Conservation (phyloP, 2,329 filamentous ascomycete genomes). For the Ophiostoma ulmi region DNA sequence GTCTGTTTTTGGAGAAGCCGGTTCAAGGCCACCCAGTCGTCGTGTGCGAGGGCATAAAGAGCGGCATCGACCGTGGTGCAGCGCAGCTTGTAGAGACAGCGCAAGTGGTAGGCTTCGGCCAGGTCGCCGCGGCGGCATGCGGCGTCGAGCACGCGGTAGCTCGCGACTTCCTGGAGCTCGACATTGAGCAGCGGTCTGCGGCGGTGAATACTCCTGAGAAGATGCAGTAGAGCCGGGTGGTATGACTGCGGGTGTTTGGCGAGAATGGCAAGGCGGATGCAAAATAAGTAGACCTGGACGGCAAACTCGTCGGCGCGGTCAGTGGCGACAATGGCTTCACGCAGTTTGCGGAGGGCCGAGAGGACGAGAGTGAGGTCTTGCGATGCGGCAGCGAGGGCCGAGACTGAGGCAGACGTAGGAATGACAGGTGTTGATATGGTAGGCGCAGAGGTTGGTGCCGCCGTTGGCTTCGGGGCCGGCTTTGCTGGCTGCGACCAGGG, state of each 20-base stretch:
- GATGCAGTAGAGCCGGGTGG: slow-evolving; percentile 75
- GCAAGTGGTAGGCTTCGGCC: slow-evolving; percentile 64
- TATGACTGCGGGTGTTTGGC: slow-evolving; percentile 82
- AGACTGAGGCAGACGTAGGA: slow-evolving; percentile 10
- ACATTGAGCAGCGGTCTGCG: slow-evolving; percentile 61
- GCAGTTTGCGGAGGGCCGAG: slow-evolving; percentile 80
- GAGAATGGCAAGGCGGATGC: slow-evolving; percentile 76
- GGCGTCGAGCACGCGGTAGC: slow-evolving; percentile 79
- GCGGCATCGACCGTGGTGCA: slow-evolving; percentile 66
- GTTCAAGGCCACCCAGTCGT: slow-evolving; percentile 79
- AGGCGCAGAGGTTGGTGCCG: background rate
- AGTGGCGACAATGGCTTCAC: slow-evolving; percentile 80
- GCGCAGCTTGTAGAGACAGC: slow-evolving; percentile 54
- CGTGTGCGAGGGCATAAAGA: slow-evolving; percentile 66
- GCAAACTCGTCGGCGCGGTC: slow-evolving; percentile 74
- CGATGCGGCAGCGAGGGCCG: slow-evolving; percentile 29
- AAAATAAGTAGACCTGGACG: slow-evolving; percentile 86
- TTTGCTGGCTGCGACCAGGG: background rate
- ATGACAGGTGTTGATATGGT: background rate
- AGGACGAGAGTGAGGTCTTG: slow-evolving; percentile 69
- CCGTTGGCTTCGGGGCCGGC: background rate
- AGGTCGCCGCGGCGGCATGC: slow-evolving; percentile 78
- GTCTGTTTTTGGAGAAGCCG: slow-evolving; percentile 45
- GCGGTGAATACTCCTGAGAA: slow-evolving; percentile 67
- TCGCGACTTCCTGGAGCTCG: slow-evolving; percentile 72